These are phyloP conservation scores for Xylaria sp. DNA, from an alignment of 2,329 filamentous ascomycete genomes.

Conservation along the genomic window DNA sequence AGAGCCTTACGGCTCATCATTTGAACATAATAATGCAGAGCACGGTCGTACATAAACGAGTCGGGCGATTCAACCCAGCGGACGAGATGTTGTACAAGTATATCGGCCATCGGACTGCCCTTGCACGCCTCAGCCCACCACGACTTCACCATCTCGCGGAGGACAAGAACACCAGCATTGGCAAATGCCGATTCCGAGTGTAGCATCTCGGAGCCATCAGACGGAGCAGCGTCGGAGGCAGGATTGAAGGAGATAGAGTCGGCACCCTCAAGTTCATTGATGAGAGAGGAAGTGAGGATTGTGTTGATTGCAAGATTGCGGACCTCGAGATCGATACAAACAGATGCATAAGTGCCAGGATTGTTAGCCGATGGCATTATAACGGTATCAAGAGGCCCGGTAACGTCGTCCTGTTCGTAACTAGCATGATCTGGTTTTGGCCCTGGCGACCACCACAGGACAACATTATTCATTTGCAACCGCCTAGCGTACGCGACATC, in stretches of 20 bases:
- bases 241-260: constrained; percentile 88
- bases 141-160: constrained; percentile 97
- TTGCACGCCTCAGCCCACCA: constrained; percentile 97
- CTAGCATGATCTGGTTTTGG: constrained; percentile 93
- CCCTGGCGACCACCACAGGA: constrained; percentile 94
- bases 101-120: constrained; percentile 92
- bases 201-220: constrained; percentile 71
- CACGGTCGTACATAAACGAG: constrained; percentile 93
- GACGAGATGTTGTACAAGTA: constrained; percentile 96
- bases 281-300: constrained; percentile 91
- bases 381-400: constrained; percentile 81
- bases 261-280: constrained; percentile 92
- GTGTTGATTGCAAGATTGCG: constrained; percentile 98
- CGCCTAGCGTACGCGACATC: constrained; percentile 93
- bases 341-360: constrained; percentile 90
- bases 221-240: constrained; percentile 64
- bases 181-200: constrained; percentile 91
- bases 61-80: constrained; percentile 95
- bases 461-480: constrained; percentile 87
- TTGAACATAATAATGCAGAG: constrained; percentile 95
- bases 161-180: constrained; percentile 85
- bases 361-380: constrained; percentile 94
- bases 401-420: constrained; percentile 89
- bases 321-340: constrained; percentile 93
- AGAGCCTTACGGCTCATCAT: constrained; percentile 98